Base-by-base conservation (phyloP, 768 basidiomycete genomes). In the Xerocomellus intermedius region DNA sequence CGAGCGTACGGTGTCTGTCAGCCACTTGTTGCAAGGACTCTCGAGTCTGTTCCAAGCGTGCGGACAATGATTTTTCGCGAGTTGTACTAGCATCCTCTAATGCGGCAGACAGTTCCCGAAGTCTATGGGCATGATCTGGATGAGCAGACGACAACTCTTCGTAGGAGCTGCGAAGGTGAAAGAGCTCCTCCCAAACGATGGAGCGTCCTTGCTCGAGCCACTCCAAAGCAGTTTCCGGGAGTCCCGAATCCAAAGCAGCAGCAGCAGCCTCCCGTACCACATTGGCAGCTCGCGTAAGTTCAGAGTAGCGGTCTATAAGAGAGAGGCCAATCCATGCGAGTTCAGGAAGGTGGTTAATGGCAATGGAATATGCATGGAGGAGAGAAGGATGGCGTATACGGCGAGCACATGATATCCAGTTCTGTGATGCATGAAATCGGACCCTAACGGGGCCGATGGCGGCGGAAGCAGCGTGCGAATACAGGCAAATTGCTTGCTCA, bases 201-300 rank as follows among this genome's bases (percentile, higher is more conserved):
- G 43, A 59, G 7, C 57, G 50, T 19, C 57, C 57, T 30, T 59
- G 48, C 28, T 60, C 55, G 8, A 60, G 47, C 55, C 55, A 60
- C 7, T 56, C 58, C 4, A 59, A 32, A 0, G 58, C 57, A 2
- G 41, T 44, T 16, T 44, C 17, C 14, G 17, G 21, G 5, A n/a
- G 37, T 19, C 44, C 42, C 13, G 8, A 8, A 5, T 48, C 35
- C 14, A 55, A n/a, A 33, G 54, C 48, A n/a, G 42, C 32, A 0
- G 55, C 49, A 2, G 55, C 49, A 0, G 55, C 42, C 22, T 42
- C 42, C 14, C 42, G 42, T 8, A 42, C 42, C 8, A 42, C 22
- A 42, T 42, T 13, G 42, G 24, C 22, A 33, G 13, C 32, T 13
- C 5, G 32, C 12, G 32, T 13, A 5, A 33, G 32, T 33, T 33